A percentile compares a stretch with the other conserved stretches of the same genome.
These are phyloP conservation scores for Aspergillus fijiensis DNA, from an alignment of 2,329 filamentous ascomycete genomes.

Conservation along the genomic window DNA sequence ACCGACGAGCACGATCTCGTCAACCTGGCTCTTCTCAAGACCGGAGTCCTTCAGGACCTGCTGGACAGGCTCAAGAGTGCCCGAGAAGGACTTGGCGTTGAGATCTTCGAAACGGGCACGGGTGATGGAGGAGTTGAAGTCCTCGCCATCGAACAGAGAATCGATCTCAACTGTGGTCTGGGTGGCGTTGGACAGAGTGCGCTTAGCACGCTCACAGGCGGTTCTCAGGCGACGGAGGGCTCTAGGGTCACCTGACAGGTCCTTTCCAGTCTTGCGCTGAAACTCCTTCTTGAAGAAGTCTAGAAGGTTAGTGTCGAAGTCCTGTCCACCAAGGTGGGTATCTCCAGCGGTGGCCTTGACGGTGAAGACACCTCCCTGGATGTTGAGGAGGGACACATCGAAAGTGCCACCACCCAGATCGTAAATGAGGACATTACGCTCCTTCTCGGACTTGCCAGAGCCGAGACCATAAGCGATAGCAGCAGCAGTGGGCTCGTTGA, in stretches of 20 bases:
- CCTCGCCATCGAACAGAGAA: constrained; percentile 95
- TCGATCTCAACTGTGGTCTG: constrained; percentile 99
- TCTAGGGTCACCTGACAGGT: constrained; percentile 79
- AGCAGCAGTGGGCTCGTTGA: constrained; percentile 98
- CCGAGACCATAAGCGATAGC: constrained; percentile 98
- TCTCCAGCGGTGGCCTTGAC: constrained; percentile 98
- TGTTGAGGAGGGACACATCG: constrained; percentile 98
- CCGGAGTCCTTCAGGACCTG: constrained; percentile 92
- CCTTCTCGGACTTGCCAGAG: constrained; percentile 91
- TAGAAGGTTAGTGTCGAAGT: constrained; percentile 94
- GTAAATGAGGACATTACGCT: constrained; percentile 99
- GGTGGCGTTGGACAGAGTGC: constrained; percentile 94
- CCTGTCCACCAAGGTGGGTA: constrained; percentile 91
- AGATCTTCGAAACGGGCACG: constrained; percentile 99
- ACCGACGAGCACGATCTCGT: constrained; percentile 98
- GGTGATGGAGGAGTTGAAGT: constrained; percentile 96
- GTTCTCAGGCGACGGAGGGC: constrained; percentile 94
- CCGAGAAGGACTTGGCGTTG: constrained; percentile 91
- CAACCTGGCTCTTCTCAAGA: constrained; percentile 86
- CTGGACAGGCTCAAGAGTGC: constrained; percentile 91
- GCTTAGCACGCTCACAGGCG: constrained; percentile 99
- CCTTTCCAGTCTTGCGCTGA: constrained; percentile 74
- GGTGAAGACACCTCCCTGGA: constrained; percentile 98
- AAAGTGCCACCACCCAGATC: constrained; percentile 99
- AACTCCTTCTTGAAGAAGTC: constrained; percentile 98